A percentile compares a stretch with the other conserved stretches of the same genome.
These are phyloP conservation scores for Fraxinus angustifolia DNA, from an alignment of 305 asterid genomes.

Conservation along the genomic window DNA sequence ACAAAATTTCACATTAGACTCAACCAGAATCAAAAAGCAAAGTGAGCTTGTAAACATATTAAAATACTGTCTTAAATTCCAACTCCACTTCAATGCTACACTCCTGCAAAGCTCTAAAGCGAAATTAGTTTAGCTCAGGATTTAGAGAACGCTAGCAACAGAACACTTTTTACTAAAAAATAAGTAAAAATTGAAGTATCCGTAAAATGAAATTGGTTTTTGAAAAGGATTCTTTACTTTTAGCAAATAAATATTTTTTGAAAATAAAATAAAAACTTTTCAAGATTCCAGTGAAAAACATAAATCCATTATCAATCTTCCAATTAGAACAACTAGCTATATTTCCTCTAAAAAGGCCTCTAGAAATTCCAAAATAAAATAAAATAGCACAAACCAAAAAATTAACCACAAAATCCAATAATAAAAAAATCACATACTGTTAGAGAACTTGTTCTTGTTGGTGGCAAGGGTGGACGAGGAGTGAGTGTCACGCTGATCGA, in stretches of 20 bases:
- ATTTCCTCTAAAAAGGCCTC: background rate
- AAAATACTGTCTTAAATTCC: too few relatives aligned
- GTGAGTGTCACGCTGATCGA: conserved; percentile 34
- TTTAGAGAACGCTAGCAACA: background rate
- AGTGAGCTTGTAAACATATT: too few relatives aligned
- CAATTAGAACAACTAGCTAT: background rate
- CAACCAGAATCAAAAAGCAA: too few relatives aligned
- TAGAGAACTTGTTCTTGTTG: conserved; percentile 38
- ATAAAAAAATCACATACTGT: conserved; percentile 17
- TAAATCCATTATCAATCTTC: background rate
- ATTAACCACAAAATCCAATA: background rate
- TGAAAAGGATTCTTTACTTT: background rate
- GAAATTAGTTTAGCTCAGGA: background rate
- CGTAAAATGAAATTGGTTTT: background rate
- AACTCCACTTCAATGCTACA: too few relatives aligned
- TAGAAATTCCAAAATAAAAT: background rate
- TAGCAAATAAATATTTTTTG: background rate
- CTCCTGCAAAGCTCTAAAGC: too few relatives aligned
- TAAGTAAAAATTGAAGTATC: background rate
- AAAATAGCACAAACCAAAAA: background rate
- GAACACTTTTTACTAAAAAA: background rate
- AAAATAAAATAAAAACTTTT: background rate
- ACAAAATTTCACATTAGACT: too few relatives aligned
- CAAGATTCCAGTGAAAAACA: background rate
- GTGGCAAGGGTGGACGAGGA: conserved; percentile 29